Evolutionary conservation across 2,329 filamentous ascomycete species (phyloP), one percentile per base, ranked within the genome.

Genomic region (Penicillium nordicum): DNA sequence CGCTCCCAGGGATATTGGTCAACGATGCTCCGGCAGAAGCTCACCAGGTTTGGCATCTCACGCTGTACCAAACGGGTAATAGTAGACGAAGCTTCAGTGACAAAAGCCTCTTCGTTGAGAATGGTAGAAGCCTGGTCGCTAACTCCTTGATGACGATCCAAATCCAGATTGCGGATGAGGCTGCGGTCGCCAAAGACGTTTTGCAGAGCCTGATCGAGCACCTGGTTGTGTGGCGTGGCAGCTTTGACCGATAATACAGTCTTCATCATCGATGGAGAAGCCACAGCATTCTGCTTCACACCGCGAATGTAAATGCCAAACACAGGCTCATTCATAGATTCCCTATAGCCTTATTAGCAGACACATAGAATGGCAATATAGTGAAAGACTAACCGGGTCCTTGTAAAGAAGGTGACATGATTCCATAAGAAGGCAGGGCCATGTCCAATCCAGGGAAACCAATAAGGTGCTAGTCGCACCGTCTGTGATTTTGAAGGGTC

Each of bases 1-100:
- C 83, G 79, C 66, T 88, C 86, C 85, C 86, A 88, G 2, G 76
- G 75, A 63, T 79, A 78, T 58, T 87, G 83, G 64, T 88, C 85
- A 25, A 88, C 82, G 2, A 79, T 73, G 18, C 83, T 85, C 8
- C 78, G 74, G 37, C 78, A 79, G 63, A 85, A 86, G 0, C 83
- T 84, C 38, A 87, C 78, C 34, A 88, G 69, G 51, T 83, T 80
- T 5, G 82, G 80, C 11, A 82, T 74, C 18, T 79, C 75, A 7
- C 71, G 67, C 57, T 80, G 72, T 6, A 80, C 70, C 54, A 71
- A 72, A 38, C 60, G 69, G 44, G 72, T 75, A 7, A 74, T 76
- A 14, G 60, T 57, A 5, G 68, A 62, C 1, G 79, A 68, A 57
- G 78, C 67, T 45, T 75, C 72, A 4, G 76, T 72, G 23, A 83